Base-by-base conservation (phyloP, 192 early-diverging fungal genomes). In the Coemansia sp. region DNA sequence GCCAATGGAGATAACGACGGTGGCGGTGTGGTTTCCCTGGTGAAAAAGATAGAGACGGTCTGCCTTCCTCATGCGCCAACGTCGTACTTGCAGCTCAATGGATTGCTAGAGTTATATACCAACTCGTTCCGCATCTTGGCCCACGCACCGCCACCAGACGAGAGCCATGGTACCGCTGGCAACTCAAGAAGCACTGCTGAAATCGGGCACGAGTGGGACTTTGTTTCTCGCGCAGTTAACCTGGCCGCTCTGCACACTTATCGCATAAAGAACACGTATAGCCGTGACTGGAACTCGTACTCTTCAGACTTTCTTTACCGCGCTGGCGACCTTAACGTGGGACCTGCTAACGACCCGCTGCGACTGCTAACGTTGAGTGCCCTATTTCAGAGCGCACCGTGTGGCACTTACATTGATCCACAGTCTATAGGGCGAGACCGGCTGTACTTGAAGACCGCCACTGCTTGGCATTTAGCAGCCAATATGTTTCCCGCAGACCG, bases 281-380 rank as follows among this genome's bases (percentile, higher is more conserved):
- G 64, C 63, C 70, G 80, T 18, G 78, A 75, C 22, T 85, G 83
- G 83, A 78, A 77, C 64, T 44, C 72, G 3, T 27, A 44, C 0
- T 65, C 69, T 29, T 39, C 78, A 16, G 75, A 80, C 41, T 80
- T 80, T 44, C 58, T 62, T 64, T 80, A 70, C 33, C 72, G 75
- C 53, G 61, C 70, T 15, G 78, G 78, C 36, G 83, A 80, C 39
- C 78, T 80, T 27, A 80, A 77, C 27, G 75, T 85, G 16, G 83
- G 83, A 13, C 83, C 83, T 7, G 69, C 65, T 38, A 80, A 80
- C 44, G 78, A 85, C 52, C 83, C 83, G 5, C 78, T 85, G 47
- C 78, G 78, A 1, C 29, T 68, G 2, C 27, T 85, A 3, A 49
- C 49, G 5, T 68, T 85, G 33, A 68, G 43, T 15, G 79, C 79